Conservation (phyloP, 257 asterid genomes). For the Solanum ahanhuiri region DNA sequence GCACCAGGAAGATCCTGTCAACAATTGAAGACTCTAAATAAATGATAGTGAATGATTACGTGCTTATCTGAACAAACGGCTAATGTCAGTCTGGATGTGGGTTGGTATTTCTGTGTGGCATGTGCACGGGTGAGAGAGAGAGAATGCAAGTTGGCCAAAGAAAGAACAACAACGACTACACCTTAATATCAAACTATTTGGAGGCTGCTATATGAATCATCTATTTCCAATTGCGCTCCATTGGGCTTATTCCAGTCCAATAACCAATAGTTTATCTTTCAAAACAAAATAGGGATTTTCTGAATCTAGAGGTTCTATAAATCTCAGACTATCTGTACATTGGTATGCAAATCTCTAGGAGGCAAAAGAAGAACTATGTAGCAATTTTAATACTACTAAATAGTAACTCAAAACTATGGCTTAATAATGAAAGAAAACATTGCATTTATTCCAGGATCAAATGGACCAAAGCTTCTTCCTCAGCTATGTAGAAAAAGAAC, state of each 20-base stretch:
- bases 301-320: not conserved
- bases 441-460: not conserved
- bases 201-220: not conserved
- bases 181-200: not conserved
- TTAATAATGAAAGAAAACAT: not conserved
- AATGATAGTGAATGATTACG: not conserved
- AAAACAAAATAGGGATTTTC: not conserved
- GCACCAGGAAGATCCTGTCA: conserved; percentile 96
- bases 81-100: not conserved
- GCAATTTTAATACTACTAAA: not conserved
- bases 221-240: not conserved
- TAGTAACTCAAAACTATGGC: not conserved
- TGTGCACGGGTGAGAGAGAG: not conserved
- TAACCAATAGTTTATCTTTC: not conserved
- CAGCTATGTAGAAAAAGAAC: not conserved
- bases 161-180: not conserved
- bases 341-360: not conserved
- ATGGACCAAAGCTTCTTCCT: not conserved
- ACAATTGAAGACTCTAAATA: not conserved
- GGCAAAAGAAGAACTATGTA: not conserved
- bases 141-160: not conserved
- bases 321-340: not conserved
- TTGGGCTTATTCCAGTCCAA: not conserved
- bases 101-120: not conserved
- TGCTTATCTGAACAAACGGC: not conserved